Evolutionary conservation across 2,329 filamentous ascomycete species (phyloP), one percentile per base, ranked within the genome.

Genomic region (Aspergillus viridinutans): DNA sequence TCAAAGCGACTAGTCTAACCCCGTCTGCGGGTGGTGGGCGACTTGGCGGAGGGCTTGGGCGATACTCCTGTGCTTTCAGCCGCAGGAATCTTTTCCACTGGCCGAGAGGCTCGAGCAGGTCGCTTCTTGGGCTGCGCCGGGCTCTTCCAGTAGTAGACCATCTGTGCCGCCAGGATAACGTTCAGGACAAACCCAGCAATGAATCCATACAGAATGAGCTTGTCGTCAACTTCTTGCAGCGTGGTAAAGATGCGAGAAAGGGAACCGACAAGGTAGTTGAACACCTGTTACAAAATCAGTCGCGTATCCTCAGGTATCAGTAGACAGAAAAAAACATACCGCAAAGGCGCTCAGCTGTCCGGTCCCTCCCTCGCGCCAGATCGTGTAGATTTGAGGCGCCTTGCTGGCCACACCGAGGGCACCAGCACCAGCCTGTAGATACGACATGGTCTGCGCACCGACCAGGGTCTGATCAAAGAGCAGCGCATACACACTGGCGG

Each of bases 221-320:
- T 92, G 76, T 99, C 94, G 73, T 96, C 90, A 58, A 99, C 94
- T 80, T 99, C 94, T 71, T 97, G 92, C 57, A 99, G 80, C 8
- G 95, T 99, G 32, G 94, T 99, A 77, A 97, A 99, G 78, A 99
- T 96, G 72, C 94, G 90, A 26, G 91, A 90, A 57, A 97, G 85
- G 47, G 92, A 96, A 42, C 95, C 94, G 66, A 87, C 82, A 68
- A 99, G 90, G 77, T 96, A 99, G 81, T 97, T 97, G 84, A 99
- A 96, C 66, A 99, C 92, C 92, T 97, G 68, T 1, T 21, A 9
- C 14, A 1, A 42, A 3, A 29, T 55, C 49, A 64, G 50, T 52
- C 3, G 29, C 25, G 43, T 21, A 38, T 17, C 20, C 23, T 17
- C 5, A n/a, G 7, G n/a, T 20, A 17, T 3, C 6, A 17, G 7